A percentile compares a stretch with the other conserved stretches of the same genome.
Evolutionary conservation across 345 rosid species (phyloP).

Genomic region (Zanthoxylum bungeanum): DNA sequence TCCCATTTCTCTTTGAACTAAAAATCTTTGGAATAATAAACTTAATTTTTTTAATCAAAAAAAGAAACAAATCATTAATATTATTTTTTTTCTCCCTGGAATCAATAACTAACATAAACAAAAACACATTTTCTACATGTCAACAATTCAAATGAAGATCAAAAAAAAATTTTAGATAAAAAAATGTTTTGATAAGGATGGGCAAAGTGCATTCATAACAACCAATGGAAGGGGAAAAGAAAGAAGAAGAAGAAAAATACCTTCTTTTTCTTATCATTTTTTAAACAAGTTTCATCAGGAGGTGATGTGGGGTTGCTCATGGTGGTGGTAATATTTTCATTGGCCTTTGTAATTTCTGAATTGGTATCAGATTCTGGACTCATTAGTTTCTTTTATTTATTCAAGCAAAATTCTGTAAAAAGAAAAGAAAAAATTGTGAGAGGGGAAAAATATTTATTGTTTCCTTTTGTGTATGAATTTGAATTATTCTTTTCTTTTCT

Average conservation of each 20-base stretch:
- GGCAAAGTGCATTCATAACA: too few relatives aligned
- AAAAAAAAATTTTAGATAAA: too few relatives aligned
- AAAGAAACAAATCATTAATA: not conserved
- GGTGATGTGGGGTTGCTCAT: constrained; percentile 1
- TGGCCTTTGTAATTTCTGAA: constrained; percentile 32
- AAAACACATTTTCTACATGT: too few relatives aligned
- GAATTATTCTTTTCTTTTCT: too few relatives aligned
- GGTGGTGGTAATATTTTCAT: constrained; percentile 12
- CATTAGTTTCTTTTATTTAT: constrained; percentile 26
- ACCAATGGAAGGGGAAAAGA: too few relatives aligned
- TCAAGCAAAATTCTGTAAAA: not conserved
- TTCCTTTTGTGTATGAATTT: constrained; percentile 7
- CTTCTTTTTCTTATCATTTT: constrained; percentile 74
- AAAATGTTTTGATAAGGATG: too few relatives aligned
- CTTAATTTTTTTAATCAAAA: constrained; percentile 23
- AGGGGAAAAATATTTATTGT: constrained; percentile 16
- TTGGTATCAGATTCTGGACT: constrained; percentile 20
- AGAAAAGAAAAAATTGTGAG: not conserved
- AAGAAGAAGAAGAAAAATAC: constrained; percentile 31
- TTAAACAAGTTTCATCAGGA: constrained; percentile 43
- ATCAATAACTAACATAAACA: not conserved
- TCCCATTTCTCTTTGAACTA: constrained; percentile 44
- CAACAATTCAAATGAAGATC: not conserved
- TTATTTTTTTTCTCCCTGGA: not conserved
- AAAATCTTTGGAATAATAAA: constrained; percentile 72